Evolutionary conservation across 495 filamentous ascomycete genomes (phyloP).

Genomic region (Penicillium odoratum): DNA sequence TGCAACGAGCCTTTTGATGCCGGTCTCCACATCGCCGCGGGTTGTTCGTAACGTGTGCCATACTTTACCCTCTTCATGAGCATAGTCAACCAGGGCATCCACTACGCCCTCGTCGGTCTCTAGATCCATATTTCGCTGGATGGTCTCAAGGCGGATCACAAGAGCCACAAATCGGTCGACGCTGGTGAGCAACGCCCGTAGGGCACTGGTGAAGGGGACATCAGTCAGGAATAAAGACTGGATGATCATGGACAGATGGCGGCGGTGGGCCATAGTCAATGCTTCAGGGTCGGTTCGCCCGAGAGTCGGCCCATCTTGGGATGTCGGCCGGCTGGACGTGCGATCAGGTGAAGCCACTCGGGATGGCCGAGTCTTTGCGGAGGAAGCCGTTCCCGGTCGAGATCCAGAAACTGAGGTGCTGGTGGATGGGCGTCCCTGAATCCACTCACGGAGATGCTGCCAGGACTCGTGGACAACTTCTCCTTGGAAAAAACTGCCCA

Average conservation of each 20-base stretch:
- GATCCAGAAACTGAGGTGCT: slow-evolving; percentile 28
- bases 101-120: slow-evolving; percentile 77
- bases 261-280: slow-evolving; percentile 72
- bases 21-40: slow-evolving; percentile 38
- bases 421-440: slow-evolving; percentile 35
- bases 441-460: slow-evolving; percentile 60
- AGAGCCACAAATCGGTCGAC: slow-evolving; percentile 78
- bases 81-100: slow-evolving; percentile 68
- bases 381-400: slow-evolving; percentile 41
- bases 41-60: slow-evolving; percentile 52
- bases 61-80: slow-evolving; percentile 65
- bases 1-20: slow-evolving; percentile 62
- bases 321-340: slow-evolving; percentile 9
- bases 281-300: slow-evolving; percentile 77
- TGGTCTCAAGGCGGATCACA: slow-evolving; percentile 65
- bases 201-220: slow-evolving; percentile 62
- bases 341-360: slow-evolving; percentile 6
- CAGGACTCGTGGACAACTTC: slow-evolving; percentile 82
- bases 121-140: slow-evolving; percentile 72
- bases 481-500: slow-evolving; percentile 82
- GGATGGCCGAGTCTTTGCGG: slow-evolving; percentile 21
- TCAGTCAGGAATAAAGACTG: slow-evolving; percentile 72
- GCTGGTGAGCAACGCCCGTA: slow-evolving; percentile 69
- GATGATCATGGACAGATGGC: slow-evolving; percentile 66
- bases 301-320: slow-evolving; percentile 22